Conservation (phyloP, 352 stramenopile species). For the Phytophthora sp. region DNA sequence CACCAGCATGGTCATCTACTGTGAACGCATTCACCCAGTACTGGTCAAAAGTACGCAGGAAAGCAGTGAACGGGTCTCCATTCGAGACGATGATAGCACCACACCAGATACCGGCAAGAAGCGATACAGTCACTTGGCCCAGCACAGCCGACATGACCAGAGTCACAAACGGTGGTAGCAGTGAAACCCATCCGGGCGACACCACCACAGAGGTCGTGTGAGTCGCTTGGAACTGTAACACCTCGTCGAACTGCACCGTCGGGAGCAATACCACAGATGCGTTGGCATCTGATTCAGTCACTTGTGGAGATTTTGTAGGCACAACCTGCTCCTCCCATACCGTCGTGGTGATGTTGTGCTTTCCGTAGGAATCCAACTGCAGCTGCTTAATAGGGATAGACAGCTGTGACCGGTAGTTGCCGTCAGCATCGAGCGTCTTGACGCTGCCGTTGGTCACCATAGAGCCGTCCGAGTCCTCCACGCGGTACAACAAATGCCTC, state of each 20-base stretch:
- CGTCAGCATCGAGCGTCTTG: conserved; percentile 65
- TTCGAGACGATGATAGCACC: conserved; percentile 84
- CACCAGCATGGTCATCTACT: conserved; percentile 81
- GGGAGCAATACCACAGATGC: conserved; percentile 44
- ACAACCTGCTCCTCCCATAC: conserved; percentile 35
- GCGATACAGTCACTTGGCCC: conserved; percentile 80
- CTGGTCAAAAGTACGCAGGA: conserved; percentile 86
- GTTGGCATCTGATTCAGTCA: conserved; percentile 33
- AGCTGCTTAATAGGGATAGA: conserved; percentile 52
- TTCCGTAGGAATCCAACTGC: conserved; percentile 48
- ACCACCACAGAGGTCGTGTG: conserved; percentile 56
- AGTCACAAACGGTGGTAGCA: conserved; percentile 78
- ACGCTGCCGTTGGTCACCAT: conserved; percentile 68
- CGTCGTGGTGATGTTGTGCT: conserved; percentile 62
- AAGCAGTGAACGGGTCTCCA: conserved; percentile 75
- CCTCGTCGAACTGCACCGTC: conserved; percentile 25
- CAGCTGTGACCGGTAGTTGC: conserved; percentile 67
- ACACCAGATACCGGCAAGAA: conserved; percentile 89
- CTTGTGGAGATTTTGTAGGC: neutral
- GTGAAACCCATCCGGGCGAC: conserved; percentile 73
- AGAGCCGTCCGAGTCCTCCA: conserved; percentile 56
- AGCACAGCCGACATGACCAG: conserved; percentile 75
- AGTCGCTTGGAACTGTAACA: conserved; percentile 41
- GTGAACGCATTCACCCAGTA: conserved; percentile 89
- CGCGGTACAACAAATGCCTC: conserved; percentile 53